Conservation (phyloP, 2,329 filamentous ascomycete genomes). For the Polychaeton citri region DNA sequence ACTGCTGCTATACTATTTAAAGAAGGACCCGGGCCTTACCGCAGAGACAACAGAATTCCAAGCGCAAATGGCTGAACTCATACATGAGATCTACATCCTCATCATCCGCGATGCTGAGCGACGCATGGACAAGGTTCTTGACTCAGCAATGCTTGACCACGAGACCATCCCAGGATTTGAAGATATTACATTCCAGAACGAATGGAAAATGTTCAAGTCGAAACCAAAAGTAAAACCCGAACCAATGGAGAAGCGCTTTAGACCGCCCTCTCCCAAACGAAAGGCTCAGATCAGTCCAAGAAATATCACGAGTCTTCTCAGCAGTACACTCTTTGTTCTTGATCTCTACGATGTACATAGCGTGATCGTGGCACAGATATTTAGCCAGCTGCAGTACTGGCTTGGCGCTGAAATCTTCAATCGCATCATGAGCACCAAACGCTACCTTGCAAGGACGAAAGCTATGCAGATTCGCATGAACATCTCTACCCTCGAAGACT, state of each 20-base stretch:
- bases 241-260: conserved; percentile 76
- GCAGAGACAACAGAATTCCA: conserved; percentile 80
- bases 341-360: conserved; percentile 99
- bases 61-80: conserved; percentile 79
- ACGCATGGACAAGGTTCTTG: conserved; percentile 88
- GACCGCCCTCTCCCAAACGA: conserved; percentile 85
- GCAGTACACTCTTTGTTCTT: conserved; percentile 89
- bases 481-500: conserved; percentile 86
- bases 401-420: conserved; percentile 94
- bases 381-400: conserved; percentile 93
- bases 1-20: conserved; percentile 86
- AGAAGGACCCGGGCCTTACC: conserved; percentile 76
- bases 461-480: conserved; percentile 99
- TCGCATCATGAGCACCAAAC: conserved; percentile 88
- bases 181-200: conserved; percentile 91
- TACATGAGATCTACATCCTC: conserved; percentile 96
- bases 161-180: conserved; percentile 97
- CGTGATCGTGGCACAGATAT: conserved; percentile 81
- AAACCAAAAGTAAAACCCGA: conserved; percentile 83
- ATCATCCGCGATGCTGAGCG: conserved; percentile 94
- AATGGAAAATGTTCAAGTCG: conserved; percentile 93
- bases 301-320: conserved; percentile 89
- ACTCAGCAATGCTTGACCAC: conserved; percentile 88
- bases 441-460: conserved; percentile 89
- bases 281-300: conserved; percentile 83